Evolutionary conservation across 192 early-diverging fungal species (phyloP), one percentile per base, ranked within the genome.

Genomic region (Dimargaris verticillata): DNA sequence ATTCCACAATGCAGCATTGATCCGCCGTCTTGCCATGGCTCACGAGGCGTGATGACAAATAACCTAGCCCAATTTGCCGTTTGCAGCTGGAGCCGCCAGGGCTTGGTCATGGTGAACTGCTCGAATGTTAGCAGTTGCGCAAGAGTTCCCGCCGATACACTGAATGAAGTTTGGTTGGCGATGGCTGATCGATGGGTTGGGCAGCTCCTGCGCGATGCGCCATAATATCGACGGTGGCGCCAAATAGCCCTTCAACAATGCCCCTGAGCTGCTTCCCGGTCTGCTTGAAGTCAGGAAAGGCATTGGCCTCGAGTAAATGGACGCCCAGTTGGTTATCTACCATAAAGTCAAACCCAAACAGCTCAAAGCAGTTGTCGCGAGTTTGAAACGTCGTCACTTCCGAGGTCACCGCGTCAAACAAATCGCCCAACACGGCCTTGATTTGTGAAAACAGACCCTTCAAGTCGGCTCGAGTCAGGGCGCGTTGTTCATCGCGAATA

Each of bases 231-330:
- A 69, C 71, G 7, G 81, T 80, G 4, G 73, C 75, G 6, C 70
- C 67, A 70, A 84, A 81, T 44, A 84, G 68, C 2, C 78, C 76
- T 47, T 80, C 72, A 26, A 84, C 81, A 12, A 82, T 67, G 44
- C 69, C 69, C 61, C 76, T 74, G 25, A 77, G 44, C 12, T 61
- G 44, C 29, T 28, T 55, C 14, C 83, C 81, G 1, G 83, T 84
- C 57, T 84, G 83, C 61, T 83, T 82, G 60, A 84, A 84, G 64
- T 83, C 83, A 18, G 83, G 83, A 54, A 77, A 84, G 9, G 83
- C 79, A 62, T 84, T 84, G 29, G 80, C 79, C 58, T 84, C 81
- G 43, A 84, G 67, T 62, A 83, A 69, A 58, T 69, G 73, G 0
- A 70, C 74, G 13, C 67, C 68, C 44, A 66, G 71, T 22, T 78